Evolutionary conservation across 768 basidiomycete genomes (phyloP).

Genomic region (Phanerodontia chrysosporium): DNA sequence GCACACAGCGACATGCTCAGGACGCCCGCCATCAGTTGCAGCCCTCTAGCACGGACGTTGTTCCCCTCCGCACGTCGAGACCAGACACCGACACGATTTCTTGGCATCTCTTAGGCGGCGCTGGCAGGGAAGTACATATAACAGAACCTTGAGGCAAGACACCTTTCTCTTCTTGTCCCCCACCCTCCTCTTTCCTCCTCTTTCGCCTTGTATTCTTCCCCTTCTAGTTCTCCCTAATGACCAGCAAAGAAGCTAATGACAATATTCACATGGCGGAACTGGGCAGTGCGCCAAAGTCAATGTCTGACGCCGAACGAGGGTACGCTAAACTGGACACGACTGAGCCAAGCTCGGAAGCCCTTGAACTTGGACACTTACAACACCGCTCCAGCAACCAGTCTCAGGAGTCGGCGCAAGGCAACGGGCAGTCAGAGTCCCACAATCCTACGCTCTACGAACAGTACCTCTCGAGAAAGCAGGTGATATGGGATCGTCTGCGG

Average conservation of each 20-base stretch:
- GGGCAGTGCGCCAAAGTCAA: not conserved
- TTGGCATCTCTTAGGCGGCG: conserved; percentile 4
- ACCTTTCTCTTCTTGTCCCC: not conserved
- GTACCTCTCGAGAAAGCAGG: not conserved
- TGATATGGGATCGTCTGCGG: conserved; percentile 42
- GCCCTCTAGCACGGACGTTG: not conserved
- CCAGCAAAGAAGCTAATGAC: not conserved
- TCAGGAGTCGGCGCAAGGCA: not conserved
- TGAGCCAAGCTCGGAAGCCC: not conserved
- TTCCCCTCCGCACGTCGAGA: not conserved
- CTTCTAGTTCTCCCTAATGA: not conserved
- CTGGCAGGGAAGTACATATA: not conserved
- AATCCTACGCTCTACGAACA: not conserved
- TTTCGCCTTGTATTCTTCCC: not conserved
- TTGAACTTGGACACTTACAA: not conserved
- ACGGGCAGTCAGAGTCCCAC: not conserved
- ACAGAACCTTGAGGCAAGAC: not conserved
- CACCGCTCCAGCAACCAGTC: not conserved
- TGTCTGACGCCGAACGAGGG: conserved; percentile 3
- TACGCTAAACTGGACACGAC: not conserved
- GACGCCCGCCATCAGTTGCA: not conserved
- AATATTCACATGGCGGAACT: not conserved
- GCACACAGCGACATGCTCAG: not conserved
- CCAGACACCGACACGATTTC: not conserved
- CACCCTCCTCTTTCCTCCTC: no score